phyloP scores from a whole-genome alignment of 345 rosid genomes.

The Eucalyptus pauciflora region DNA sequence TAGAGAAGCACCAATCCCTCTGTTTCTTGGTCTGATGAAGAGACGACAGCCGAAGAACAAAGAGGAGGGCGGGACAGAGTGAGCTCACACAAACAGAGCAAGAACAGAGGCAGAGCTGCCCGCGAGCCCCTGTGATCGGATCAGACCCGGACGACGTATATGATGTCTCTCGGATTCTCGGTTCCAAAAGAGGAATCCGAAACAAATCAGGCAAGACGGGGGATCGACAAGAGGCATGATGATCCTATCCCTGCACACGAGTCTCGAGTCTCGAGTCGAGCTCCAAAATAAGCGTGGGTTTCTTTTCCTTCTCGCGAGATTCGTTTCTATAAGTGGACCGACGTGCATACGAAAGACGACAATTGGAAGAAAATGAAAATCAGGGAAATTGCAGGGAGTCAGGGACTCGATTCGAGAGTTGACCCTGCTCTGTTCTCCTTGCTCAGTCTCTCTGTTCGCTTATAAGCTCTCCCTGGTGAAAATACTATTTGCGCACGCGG shows the following conservation, averaged over 20 bases:
- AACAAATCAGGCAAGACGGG: not conserved
- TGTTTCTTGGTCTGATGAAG: not conserved
- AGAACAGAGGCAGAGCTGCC: not conserved
- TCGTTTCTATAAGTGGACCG: not conserved
- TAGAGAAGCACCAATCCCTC: not conserved
- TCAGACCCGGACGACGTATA: not conserved
- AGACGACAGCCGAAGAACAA: not conserved
- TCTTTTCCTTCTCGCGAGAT: not conserved
- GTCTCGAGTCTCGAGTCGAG: not conserved
- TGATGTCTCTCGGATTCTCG: not conserved
- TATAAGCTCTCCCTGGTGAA: not conserved
- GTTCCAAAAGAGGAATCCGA: not conserved
- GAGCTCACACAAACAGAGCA: not conserved
- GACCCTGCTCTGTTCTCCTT: not conserved
- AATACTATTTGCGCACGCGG: not conserved
- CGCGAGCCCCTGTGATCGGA: not conserved
- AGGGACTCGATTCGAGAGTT: not conserved
- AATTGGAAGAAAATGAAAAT: not conserved
- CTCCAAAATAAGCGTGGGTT: not conserved
- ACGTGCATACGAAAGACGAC: not conserved
- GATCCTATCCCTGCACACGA: not conserved
- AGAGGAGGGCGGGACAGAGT: not conserved
- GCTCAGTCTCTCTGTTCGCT: not conserved
- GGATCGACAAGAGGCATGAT: not conserved
- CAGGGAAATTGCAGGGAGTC: not conserved